Base-by-base conservation (phyloP, 768 basidiomycete genomes). In the Coprinopsis sp. region DNA sequence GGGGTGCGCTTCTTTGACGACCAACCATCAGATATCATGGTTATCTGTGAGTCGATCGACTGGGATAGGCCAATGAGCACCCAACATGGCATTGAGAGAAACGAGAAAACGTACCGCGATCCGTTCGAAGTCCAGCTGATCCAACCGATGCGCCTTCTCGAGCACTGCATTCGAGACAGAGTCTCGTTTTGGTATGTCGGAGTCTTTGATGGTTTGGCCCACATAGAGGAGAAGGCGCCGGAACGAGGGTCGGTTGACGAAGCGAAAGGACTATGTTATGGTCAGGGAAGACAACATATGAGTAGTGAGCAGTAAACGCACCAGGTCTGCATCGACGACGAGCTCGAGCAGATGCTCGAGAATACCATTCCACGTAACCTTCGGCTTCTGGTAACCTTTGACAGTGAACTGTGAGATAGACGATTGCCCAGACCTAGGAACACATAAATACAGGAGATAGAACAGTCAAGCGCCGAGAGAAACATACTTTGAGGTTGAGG, bases 251-350 rank as follows among this genome's bases (percentile, higher is more conserved):
- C 43, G 49, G 16, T 53, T 33, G 12, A 53, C 44, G 49, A 53
- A 53, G 43, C 48, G 44, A 34, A 53, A 53, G 21, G 49, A 41
- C 52, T 53, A 37, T n/a, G n/a, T 13, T 8, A 37, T 13, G 21
- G 36, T 7, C 8, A 13, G 36, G 14, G 21, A 37, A 19, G 14
- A 37, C 36, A n/a, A n/a, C 21, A 7, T 7, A 18, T 37, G 16
- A 7, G 14, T n/a, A 8, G 7, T 8, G 8, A 18, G 36, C 23
- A 24, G 22, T 5, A n/a, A 23, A 33, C 49, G 21, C 34, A 53
- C 49, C n/a, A 53, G 40, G 42, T 53, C 49, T 7, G 30, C 49
- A 37, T 53, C 49, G 14, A 53, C 49, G 33, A 53, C 44, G n/a
- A 53, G 21, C 37, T 53, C 52, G 1, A 50, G 22, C 2, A 53